phyloP scores from a whole-genome alignment of 169 alveolate genomes.

The Plasmodium reichenowi region DNA sequence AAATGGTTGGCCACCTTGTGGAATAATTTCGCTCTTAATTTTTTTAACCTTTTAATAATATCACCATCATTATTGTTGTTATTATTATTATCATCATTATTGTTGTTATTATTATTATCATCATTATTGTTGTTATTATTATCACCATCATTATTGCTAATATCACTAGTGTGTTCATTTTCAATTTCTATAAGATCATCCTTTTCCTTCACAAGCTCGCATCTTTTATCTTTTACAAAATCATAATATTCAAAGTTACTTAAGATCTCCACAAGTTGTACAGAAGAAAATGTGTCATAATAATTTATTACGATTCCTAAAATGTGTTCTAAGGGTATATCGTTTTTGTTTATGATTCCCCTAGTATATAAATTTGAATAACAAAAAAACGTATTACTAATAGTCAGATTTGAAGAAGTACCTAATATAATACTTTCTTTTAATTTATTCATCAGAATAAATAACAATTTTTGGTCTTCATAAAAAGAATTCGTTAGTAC shows the following conservation, averaged over 20 bases:
- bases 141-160: too few relatives aligned
- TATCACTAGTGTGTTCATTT: too few relatives aligned
- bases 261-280: conserved; percentile 36
- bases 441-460: conserved; percentile 11
- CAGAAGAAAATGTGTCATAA: conserved; percentile 18
- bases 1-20: conserved; percentile 24
- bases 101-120: too few relatives aligned
- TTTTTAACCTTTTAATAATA: too few relatives aligned
- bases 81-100: too few relatives aligned
- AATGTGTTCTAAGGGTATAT: conserved; percentile 21
- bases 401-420: conserved; percentile 36
- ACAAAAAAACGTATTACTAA: conserved; percentile 51
- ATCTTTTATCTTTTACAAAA: background rate
- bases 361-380: conserved; percentile 24
- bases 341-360: conserved; percentile 3
- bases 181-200: background rate
- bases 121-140: too few relatives aligned
- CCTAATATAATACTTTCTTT: conserved; percentile 31
- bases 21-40: conserved; percentile 5
- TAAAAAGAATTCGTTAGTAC: conserved; percentile 25
- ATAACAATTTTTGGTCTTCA: conserved; percentile 2
- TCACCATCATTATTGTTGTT: too few relatives aligned
- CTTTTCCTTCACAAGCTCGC: background rate
- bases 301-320: conserved; percentile 16
- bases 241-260: conserved; percentile 7